These are phyloP conservation scores for Globisporangium echinulatum DNA, from an alignment of 352 stramenopile genomes.

Conservation along the genomic window DNA sequence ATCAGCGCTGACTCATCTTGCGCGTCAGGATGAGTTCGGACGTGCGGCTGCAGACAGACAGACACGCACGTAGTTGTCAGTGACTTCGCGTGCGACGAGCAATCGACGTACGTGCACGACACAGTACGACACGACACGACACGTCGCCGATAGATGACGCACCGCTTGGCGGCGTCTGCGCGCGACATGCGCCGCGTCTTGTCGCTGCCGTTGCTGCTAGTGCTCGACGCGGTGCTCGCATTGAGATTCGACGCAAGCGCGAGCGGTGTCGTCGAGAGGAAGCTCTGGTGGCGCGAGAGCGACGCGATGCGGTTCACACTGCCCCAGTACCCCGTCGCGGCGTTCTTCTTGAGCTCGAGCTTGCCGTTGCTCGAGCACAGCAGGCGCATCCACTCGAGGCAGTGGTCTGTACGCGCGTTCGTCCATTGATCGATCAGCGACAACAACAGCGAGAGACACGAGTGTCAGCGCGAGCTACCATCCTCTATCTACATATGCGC, in stretches of 20 bases:
- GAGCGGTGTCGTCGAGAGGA: slow-evolving; percentile 57
- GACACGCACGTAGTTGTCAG: background rate
- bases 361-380: slow-evolving; percentile 82
- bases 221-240: slow-evolving; percentile 9
- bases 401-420: slow-evolving; percentile 46
- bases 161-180: slow-evolving; percentile 73
- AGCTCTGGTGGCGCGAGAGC: slow-evolving; percentile 80
- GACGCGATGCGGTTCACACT: slow-evolving; percentile 84
- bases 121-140: too few relatives aligned
- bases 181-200: slow-evolving; percentile 58
- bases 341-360: slow-evolving; percentile 86
- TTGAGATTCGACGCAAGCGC: slow-evolving; percentile 26
- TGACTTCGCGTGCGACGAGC: too few relatives aligned
- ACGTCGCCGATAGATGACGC: slow-evolving; percentile 11
- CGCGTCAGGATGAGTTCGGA: slow-evolving; percentile 84
- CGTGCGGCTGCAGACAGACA: slow-evolving; percentile 45
- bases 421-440: background rate
- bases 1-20: slow-evolving; percentile 53
- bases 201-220: slow-evolving; percentile 20
- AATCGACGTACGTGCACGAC: too few relatives aligned
- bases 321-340: slow-evolving; percentile 74
- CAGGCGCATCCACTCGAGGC: slow-evolving; percentile 84
- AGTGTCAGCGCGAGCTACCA: too few relatives aligned
- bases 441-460: slow-evolving; percentile 1
- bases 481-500: background rate